Evolutionary conservation across 1,139 yeast genomes (phyloP).

Genomic region (Geotrichum armillariae): DNA sequence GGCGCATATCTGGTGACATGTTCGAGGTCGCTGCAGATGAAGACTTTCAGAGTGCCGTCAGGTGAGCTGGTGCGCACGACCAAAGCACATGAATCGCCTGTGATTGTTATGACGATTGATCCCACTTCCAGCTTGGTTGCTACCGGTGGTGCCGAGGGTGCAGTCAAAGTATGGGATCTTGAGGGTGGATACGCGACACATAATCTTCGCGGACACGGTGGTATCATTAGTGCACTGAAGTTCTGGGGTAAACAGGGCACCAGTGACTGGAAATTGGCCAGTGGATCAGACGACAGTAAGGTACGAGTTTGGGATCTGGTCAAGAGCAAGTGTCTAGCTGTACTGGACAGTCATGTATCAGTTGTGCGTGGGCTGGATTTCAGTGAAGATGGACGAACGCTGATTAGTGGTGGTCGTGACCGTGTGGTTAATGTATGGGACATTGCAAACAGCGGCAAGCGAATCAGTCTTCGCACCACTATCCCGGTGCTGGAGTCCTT

Average conservation of each 20-base stretch:
- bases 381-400: slow-evolving; percentile 48
- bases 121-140: slow-evolving; percentile 83
- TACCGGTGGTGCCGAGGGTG: slow-evolving; percentile 95
- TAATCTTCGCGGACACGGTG: slow-evolving; percentile 90
- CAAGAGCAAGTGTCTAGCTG: slow-evolving; percentile 63
- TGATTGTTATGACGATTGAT: slow-evolving; percentile 75
- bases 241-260: slow-evolving; percentile 75
- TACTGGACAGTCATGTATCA: slow-evolving; percentile 70
- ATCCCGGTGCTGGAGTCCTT: slow-evolving; percentile 74
- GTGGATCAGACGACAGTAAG: slow-evolving; percentile 79
- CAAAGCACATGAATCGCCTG: slow-evolving; percentile 66
- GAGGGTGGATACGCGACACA: slow-evolving; percentile 88
- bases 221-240: slow-evolving; percentile 76
- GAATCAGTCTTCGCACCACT: slow-evolving; percentile 60
- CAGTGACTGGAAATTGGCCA: slow-evolving; percentile 73
- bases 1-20: slow-evolving; percentile 68
- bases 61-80: slow-evolving; percentile 38
- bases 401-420: slow-evolving; percentile 90
- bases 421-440: slow-evolving; percentile 68
- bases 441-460: slow-evolving; percentile 40
- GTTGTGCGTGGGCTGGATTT: slow-evolving; percentile 89
- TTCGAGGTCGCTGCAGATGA: slow-evolving; percentile 81
- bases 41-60: slow-evolving; percentile 53
- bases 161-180: slow-evolving; percentile 88
- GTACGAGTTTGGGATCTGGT: slow-evolving; percentile 91